Percentiles rank a stretch among this genome's conserved stretches.
Conservation (phyloP, 2,329 filamentous ascomycete species). For the Xylariaceae sp. region DNA sequence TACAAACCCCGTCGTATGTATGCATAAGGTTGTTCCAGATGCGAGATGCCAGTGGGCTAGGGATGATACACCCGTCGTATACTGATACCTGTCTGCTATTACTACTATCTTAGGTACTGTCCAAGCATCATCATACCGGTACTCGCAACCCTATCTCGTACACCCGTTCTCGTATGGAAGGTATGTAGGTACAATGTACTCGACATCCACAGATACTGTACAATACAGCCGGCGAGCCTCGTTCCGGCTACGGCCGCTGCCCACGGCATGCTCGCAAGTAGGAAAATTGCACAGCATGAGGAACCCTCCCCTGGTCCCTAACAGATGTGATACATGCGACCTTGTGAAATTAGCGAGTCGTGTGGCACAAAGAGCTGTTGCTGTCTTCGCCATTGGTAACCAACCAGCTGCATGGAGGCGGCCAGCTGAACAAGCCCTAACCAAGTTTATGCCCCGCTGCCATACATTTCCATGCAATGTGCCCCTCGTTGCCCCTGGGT, state of each 20-base stretch:
- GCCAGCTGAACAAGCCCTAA: constrained; percentile 14
- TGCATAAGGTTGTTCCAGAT: not conserved
- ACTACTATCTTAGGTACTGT: too few relatives aligned
- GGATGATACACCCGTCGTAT: too few relatives aligned
- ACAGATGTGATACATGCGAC: constrained; percentile 6
- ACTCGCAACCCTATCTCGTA: not conserved
- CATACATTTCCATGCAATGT: constrained; percentile 10
- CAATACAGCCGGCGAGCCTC: constrained; percentile 6
- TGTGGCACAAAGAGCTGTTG: constrained; percentile 11
- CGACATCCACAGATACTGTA: constrained; percentile 4
- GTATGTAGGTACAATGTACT: too few relatives aligned
- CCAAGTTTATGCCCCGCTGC: constrained; percentile 13
- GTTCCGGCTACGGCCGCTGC: constrained; percentile 20
- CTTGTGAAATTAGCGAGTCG: constrained; percentile 11
- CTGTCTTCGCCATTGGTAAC: constrained; percentile 11
- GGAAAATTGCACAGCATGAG: constrained; percentile 5
- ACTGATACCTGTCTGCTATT: too few relatives aligned
- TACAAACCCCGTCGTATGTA: not conserved
- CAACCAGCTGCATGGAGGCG: constrained; percentile 16
- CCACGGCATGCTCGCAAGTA: not conserved
- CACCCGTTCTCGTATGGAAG: constrained; percentile 2
- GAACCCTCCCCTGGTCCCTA: not conserved
- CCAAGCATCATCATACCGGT: not conserved
- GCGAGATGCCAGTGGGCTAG: not conserved
- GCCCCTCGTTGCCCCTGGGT: constrained; percentile 9